Conservation (phyloP, 192 early-diverging fungal genomes). For the Dissophora ornata region DNA sequence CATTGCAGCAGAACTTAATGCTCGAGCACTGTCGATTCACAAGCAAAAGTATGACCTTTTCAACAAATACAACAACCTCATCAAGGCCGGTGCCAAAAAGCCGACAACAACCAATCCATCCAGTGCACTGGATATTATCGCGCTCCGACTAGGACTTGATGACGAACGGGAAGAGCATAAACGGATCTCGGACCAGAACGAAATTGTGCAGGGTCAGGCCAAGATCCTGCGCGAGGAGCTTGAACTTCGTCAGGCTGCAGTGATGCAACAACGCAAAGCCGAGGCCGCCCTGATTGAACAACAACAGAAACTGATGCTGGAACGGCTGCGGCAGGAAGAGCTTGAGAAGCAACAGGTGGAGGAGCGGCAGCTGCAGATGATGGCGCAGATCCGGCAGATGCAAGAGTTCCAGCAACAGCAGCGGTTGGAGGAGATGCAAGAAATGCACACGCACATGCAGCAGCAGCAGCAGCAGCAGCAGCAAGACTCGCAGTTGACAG, state of each 20-base stretch:
- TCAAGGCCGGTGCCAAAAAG: conserved; percentile 20
- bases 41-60: conserved; percentile 11
- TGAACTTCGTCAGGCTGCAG: conserved; percentile 5
- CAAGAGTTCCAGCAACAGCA: conserved; percentile 25
- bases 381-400: conserved; percentile 22
- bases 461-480: conserved; percentile 2
- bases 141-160: conserved; percentile 17
- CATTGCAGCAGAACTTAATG: conserved; percentile 24
- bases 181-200: conserved; percentile 8
- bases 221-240: conserved; percentile 27
- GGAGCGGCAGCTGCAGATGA: conserved; percentile 14
- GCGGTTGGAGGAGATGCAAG: conserved; percentile 19
- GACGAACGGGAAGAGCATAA: conserved; percentile 25
- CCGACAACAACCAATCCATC: conserved; percentile 20
- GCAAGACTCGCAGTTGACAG: conserved; percentile 11
- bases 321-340: conserved; percentile 34
- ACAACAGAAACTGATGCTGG: conserved; percentile 42
- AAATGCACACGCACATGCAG: conserved; percentile 10
- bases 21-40: conserved; percentile 11
- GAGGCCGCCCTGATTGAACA: conserved; percentile 42
- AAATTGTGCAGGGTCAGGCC: conserved; percentile 1
- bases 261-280: conserved; percentile 31
- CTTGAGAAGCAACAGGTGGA: conserved; percentile 10
- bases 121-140: conserved; percentile 23
- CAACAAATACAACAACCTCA: conserved; percentile 8